phyloP scores from a whole-genome alignment of 257 asterid species.

The Ilex aquifolium region DNA sequence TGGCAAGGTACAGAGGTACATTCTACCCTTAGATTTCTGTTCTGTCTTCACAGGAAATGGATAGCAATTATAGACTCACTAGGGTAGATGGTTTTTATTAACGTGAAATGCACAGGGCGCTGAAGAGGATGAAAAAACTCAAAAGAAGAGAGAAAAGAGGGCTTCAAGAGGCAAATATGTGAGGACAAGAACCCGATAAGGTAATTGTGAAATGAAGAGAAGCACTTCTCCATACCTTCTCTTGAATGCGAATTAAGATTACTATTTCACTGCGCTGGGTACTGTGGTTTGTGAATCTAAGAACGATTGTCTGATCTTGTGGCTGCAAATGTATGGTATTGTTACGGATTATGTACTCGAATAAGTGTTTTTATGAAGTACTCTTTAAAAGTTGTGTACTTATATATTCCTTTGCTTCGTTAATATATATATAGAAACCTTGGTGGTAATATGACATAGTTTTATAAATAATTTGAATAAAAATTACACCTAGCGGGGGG shows the following conservation, averaged over 20 bases:
- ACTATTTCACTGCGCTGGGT: background rate
- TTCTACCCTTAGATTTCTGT: background rate
- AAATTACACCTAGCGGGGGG: too few relatives aligned
- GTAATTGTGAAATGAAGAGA: too few relatives aligned
- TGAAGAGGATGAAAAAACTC: constrained; percentile 85
- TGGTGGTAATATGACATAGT: too few relatives aligned
- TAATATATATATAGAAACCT: too few relatives aligned
- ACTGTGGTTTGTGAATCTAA: too few relatives aligned
- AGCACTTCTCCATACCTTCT: too few relatives aligned
- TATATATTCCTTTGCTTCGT: too few relatives aligned
- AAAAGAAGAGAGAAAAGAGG: constrained; percentile 85
- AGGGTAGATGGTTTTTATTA: constrained; percentile 2
- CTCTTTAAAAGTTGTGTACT: too few relatives aligned
- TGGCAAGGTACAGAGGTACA: constrained; percentile 71
- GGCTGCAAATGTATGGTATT: background rate
- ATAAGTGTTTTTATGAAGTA: too few relatives aligned
- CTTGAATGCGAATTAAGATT: too few relatives aligned
- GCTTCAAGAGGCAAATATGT: constrained; percentile 81
- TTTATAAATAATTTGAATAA: too few relatives aligned
- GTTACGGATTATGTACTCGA: too few relatives aligned
- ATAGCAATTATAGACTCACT: background rate
- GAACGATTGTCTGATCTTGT: background rate
- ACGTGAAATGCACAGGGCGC: constrained; percentile 38
- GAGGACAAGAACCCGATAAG: constrained; percentile 54
- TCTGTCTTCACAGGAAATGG: background rate